Conservation (phyloP, 2,329 filamentous ascomycete species). For the Beauveria sp. region DNA sequence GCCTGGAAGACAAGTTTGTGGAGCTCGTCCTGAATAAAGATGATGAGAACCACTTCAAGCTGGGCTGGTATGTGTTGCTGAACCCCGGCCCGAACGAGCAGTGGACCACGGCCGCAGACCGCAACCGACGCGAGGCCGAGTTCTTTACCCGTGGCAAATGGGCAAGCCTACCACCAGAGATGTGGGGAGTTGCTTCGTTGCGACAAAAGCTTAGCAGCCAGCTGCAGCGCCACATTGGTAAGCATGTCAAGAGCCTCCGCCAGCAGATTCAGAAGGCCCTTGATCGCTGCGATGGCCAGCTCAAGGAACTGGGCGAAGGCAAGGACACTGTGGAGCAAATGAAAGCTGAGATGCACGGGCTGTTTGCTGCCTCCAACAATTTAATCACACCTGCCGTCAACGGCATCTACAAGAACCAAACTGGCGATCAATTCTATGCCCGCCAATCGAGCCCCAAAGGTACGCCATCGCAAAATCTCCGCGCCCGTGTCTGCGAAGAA, state of each 20-base stretch:
- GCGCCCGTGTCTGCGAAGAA: slow-evolving; percentile 43
- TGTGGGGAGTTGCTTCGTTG: slow-evolving; percentile 39
- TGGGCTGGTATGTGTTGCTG: slow-evolving; percentile 45
- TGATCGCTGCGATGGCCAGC: slow-evolving; percentile 40
- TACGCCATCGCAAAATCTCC: slow-evolving; percentile 43
- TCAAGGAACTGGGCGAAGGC: slow-evolving; percentile 41
- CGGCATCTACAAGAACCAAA: slow-evolving; percentile 48
- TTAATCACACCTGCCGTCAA: slow-evolving; percentile 46
- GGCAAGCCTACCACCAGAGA: slow-evolving; percentile 37
- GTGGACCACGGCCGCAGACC: slow-evolving; percentile 35
- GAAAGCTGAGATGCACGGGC: slow-evolving; percentile 45
- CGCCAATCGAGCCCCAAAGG: slow-evolving; percentile 41
- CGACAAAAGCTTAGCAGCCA: slow-evolving; percentile 42
- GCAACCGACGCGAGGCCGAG: slow-evolving; percentile 34
- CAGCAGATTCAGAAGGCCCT: slow-evolving; percentile 43
- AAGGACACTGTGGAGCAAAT: slow-evolving; percentile 47
- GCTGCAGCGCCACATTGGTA: slow-evolving; percentile 44
- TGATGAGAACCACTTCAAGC: slow-evolving; percentile 40
- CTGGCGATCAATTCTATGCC: slow-evolving; percentile 43
- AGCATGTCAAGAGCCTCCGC: slow-evolving; percentile 42
- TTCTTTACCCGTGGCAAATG: slow-evolving; percentile 45
- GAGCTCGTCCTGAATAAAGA: slow-evolving; percentile 45
- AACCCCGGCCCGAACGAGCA: slow-evolving; percentile 41
- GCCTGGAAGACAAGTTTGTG: slow-evolving; percentile 46
- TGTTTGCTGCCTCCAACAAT: slow-evolving; percentile 45